Evolutionary conservation across 2,329 filamentous ascomycete species (phyloP).

Genomic region (Aspergillus sp.): DNA sequence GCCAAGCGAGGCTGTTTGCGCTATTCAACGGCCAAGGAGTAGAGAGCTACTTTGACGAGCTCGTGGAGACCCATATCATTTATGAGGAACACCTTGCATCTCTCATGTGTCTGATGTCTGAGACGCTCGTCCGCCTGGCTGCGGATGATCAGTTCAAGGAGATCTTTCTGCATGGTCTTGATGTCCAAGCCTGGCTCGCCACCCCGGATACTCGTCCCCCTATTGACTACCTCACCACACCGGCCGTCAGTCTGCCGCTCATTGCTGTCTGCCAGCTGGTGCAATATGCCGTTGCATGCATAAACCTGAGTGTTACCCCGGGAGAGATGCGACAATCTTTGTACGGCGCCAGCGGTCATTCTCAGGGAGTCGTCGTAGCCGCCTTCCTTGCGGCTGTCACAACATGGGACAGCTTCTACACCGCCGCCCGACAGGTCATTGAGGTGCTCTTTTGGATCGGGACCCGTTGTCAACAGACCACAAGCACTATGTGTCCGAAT

Average conservation of each 20-base stretch:
- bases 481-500: slow-evolving; percentile 15
- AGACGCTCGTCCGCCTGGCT: too few relatives aligned
- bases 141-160: too few relatives aligned
- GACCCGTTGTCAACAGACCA: slow-evolving; percentile 29
- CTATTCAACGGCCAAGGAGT: too few relatives aligned
- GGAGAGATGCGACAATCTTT: neutral
- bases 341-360: slow-evolving; percentile 31
- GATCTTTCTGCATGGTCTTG: neutral
- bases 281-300: slow-evolving; percentile 5
- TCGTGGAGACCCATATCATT: too few relatives aligned
- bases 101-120: too few relatives aligned
- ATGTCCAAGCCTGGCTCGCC: slow-evolving; percentile 16
- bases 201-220: slow-evolving; percentile 31
- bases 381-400: slow-evolving; percentile 33
- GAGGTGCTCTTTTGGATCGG: slow-evolving; percentile 42
- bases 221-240: slow-evolving; percentile 34
- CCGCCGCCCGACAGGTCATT: slow-evolving; percentile 28
- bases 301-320: neutral
- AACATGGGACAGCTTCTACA: slow-evolving; percentile 36
- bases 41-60: too few relatives aligned
- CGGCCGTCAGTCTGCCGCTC: slow-evolving; percentile 42
- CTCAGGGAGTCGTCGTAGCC: slow-evolving; percentile 42
- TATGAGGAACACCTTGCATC: too few relatives aligned
- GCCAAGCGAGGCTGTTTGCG: too few relatives aligned
- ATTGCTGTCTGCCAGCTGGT: slow-evolving; percentile 35